Evolutionary conservation across 2,329 filamentous ascomycete genomes (phyloP).

Genomic region (Paracamarosporium sp.): DNA sequence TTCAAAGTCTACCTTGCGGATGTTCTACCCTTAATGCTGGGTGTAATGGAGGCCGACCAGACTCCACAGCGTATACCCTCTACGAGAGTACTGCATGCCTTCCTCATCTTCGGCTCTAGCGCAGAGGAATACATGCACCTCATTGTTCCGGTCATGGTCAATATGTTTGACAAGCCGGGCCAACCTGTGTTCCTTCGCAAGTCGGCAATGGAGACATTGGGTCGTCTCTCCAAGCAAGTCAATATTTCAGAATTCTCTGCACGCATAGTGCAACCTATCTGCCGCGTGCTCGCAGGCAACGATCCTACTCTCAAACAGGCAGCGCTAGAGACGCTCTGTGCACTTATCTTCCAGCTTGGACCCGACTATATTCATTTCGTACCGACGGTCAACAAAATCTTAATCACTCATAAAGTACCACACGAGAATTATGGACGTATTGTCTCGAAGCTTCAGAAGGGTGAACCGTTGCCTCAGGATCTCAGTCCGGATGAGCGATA

Average conservation of each 20-base stretch:
- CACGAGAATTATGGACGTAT: slow-evolving; percentile 93
- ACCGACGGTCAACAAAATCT: slow-evolving; percentile 85
- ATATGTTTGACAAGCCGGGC: slow-evolving; percentile 87
- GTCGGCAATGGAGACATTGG: slow-evolving; percentile 91
- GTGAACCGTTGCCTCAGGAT: slow-evolving; percentile 93
- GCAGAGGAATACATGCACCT: slow-evolving; percentile 99
- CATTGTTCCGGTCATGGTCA: slow-evolving; percentile 93
- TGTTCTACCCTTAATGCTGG: slow-evolving; percentile 90
- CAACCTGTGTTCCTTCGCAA: slow-evolving; percentile 82
- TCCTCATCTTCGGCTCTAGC: slow-evolving; percentile 93
- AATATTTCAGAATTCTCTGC: slow-evolving; percentile 97
- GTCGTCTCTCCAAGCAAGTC: slow-evolving; percentile 91
- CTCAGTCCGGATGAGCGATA: slow-evolving; percentile 86
- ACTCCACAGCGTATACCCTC: slow-evolving; percentile 79
- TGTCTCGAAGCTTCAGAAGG: slow-evolving; percentile 90
- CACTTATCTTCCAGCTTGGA: slow-evolving; percentile 93
- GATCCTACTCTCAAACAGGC: slow-evolving; percentile 78
- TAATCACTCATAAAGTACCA: slow-evolving; percentile 80
- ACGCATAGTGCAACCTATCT: slow-evolving; percentile 93
- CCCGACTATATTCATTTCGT: slow-evolving; percentile 96
- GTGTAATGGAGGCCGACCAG: slow-evolving; percentile 85
- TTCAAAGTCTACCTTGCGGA: slow-evolving; percentile 96
- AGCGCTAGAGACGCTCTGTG: slow-evolving; percentile 92
- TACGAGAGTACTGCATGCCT: slow-evolving; percentile 90
- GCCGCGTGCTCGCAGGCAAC: slow-evolving; percentile 76